Base-by-base conservation (phyloP, 225 moss, liverwort and hornwort species). In the Pseudisothecium myosuroides region DNA sequence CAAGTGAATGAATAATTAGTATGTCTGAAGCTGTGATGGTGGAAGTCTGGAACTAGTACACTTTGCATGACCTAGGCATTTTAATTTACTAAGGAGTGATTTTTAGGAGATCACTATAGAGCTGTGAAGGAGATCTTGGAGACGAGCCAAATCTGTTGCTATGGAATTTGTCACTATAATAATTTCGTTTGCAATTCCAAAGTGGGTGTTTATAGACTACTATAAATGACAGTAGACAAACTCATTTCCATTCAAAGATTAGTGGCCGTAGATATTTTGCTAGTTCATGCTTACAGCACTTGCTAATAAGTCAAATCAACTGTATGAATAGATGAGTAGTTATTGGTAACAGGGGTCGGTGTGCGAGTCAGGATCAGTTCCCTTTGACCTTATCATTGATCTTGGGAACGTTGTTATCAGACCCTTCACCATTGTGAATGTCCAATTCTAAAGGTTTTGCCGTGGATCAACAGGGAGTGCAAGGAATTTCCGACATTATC, bases 401-500 rank as follows among this genome's bases (percentile, higher is more conserved):
- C 49, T 82, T 85, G 14, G 49, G 52, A 49, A 66, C 28, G n/a
- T 86, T 54, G 47, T 54, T 41, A 17, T 45, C 66, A 69, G 83
- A 24, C 20, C 66, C 32, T 63, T 77, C 41, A 16, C 34, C 19
- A 21, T 75, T 81, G 37, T 67, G 47, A 34, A 41, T 83, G 29
- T 63, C 52, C 61, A 56, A 71, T 77, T 85, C 39, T 84, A 84
- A 89, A 63, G 55, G 36, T 64, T 66, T 74, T 55, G 69, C 71
- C 13, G 7, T 89, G 81, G 55, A 61, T 86, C 49, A 59, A 76
- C 90, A 95, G 94, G 96, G 96, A 59, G 96, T 95, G 47, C 96
- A 96, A 87, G 96, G 96, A 78, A 96, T 96, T 58, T 96, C 96
- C 45, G 96, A 96, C 84, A 96, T 96, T 50, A 96, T 96, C 52